A percentile compares a stretch with the other conserved stretches of the same genome.
Conservation (phyloP, 768 basidiomycete species). For the Rhodotorula graminis region DNA sequence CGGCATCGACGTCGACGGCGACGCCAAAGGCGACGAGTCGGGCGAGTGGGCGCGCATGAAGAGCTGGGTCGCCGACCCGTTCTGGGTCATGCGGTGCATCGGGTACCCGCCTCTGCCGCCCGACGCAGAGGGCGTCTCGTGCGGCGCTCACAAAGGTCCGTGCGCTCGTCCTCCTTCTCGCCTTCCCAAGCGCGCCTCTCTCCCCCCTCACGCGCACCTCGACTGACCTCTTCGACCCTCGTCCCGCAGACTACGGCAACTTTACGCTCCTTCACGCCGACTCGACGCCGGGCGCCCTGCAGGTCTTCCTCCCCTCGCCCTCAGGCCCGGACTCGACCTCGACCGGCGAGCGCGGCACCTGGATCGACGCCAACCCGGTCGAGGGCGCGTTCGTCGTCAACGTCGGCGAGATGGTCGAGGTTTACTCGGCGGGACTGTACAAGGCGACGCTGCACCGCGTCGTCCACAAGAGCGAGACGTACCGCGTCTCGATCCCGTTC, state of each 20-base stretch:
- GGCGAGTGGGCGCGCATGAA: conserved; percentile 51
- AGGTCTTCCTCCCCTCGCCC: conserved; percentile 57
- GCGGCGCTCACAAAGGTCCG: conserved; percentile 78
- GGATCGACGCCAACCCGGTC: conserved; percentile 81
- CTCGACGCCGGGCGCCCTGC: conserved; percentile 69
- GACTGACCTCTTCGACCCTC: too few relatives aligned
- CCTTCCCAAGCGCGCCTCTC: too few relatives aligned
- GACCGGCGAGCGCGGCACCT: conserved; percentile 46
- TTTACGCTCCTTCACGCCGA: conserved; percentile 79
- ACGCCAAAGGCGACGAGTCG: conserved; percentile 4
- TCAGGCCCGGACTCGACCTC: neutral
- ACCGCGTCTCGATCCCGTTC: conserved; percentile 81
- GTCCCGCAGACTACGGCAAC: conserved; percentile 71
- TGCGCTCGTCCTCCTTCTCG: neutral
- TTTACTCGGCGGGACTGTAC: conserved; percentile 84
- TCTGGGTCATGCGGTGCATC: conserved; percentile 62
- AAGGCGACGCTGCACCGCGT: conserved; percentile 85
- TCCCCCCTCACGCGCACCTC: too few relatives aligned
- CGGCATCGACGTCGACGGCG: conserved; percentile 64
- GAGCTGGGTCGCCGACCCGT: conserved; percentile 71
- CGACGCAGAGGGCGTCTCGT: conserved; percentile 75
- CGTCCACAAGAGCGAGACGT: conserved; percentile 68
- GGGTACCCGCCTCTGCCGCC: conserved; percentile 83
- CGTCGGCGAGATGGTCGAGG: conserved; percentile 81
- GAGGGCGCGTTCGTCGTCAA: conserved; percentile 82